Evolutionary conservation across 805 yeast species (phyloP).

Genomic region (Monosporozyma yasuniensis): DNA sequence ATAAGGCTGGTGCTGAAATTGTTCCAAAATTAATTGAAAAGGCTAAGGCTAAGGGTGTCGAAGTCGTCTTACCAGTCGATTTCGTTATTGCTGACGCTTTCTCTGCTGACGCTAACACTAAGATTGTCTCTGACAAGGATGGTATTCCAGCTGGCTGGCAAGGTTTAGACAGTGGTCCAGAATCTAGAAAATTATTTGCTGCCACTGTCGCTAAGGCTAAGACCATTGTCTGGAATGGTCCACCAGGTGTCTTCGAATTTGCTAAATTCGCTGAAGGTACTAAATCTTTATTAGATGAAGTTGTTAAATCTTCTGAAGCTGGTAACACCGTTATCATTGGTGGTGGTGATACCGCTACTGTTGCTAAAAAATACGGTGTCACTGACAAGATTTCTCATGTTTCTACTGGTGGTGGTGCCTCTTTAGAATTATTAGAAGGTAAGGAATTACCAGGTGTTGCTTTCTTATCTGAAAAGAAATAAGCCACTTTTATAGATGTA

Average conservation of each 20-base stretch:
- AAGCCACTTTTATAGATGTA: constrained; percentile 6
- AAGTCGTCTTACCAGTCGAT: constrained; percentile 91
- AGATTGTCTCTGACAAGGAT: constrained; percentile 74
- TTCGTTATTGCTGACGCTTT: constrained; percentile 94
- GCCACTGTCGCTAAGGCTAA: constrained; percentile 84
- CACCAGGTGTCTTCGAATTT: constrained; percentile 99
- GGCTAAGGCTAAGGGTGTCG: constrained; percentile 94
- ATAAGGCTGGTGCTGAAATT: constrained; percentile 90
- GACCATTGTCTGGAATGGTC: constrained; percentile 99
- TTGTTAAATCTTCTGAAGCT: constrained; percentile 73
- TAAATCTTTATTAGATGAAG: constrained; percentile 79
- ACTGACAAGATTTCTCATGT: constrained; percentile 96
- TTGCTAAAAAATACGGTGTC: constrained; percentile 96
- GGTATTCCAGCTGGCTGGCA: constrained; percentile 95
- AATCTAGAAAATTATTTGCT: constrained; percentile 70
- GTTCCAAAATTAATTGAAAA: constrained; percentile 87
- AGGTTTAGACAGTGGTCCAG: constrained; percentile 96
- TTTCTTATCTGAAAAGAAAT: constrained; percentile 71
- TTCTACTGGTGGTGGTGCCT: constrained; percentile 99
- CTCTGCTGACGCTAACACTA: constrained; percentile 81
- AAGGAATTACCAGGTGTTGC: constrained; percentile 97
- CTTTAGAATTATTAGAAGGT: constrained; percentile 97
- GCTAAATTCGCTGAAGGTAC: constrained; percentile 89
- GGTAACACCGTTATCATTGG: constrained; percentile 93
- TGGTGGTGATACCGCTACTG: constrained; percentile 99